Conservation (phyloP, 768 basidiomycete species). For the Macrolepiota albuminosa region DNA sequence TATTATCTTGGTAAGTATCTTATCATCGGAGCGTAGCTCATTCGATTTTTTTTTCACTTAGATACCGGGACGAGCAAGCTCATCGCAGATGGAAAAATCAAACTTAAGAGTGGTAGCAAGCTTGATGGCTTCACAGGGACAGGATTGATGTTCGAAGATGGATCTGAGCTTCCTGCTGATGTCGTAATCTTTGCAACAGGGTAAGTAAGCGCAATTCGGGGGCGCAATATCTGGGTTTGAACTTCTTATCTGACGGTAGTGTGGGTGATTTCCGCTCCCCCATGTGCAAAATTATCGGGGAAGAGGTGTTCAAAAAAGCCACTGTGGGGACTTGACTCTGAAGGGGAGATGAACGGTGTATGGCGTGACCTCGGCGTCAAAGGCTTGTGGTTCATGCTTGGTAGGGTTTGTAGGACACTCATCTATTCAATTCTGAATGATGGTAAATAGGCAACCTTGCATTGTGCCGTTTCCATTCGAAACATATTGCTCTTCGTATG, state of each 20-base stretch:
- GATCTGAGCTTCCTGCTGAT: too few species aligned
- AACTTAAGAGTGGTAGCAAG: conserved; percentile 53
- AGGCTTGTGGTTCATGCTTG: conserved; percentile 56
- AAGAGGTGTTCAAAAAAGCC: conserved; percentile 36
- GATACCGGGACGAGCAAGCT: conserved; percentile 52
- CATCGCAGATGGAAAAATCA: conserved; percentile 64
- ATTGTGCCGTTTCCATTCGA: conserved; percentile 54
- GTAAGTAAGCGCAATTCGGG: conserved; percentile 16
- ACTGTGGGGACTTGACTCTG: conserved; percentile 57
- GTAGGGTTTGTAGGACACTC: conserved; percentile 21
- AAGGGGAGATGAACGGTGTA: conserved; percentile 51
- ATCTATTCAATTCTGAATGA: neutral
- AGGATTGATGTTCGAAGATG: too few species aligned
- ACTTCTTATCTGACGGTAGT: conserved; percentile 19
- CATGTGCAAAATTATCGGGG: conserved; percentile 36
- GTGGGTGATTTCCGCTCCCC: conserved; percentile 36
- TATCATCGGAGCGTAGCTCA: neutral
- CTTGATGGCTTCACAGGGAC: too few species aligned
- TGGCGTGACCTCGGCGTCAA: conserved; percentile 47
- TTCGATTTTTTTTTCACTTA: conserved; percentile 10
- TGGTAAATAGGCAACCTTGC: conserved; percentile 43
- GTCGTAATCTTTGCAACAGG: conserved; percentile 17
- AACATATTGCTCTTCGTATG: conserved; percentile 58
- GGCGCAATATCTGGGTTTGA: too few species aligned
- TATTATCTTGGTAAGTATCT: conserved; percentile 55